Evolutionary conservation across 2,329 filamentous ascomycete genomes (phyloP).

Genomic region (Elsinoe perseae): DNA sequence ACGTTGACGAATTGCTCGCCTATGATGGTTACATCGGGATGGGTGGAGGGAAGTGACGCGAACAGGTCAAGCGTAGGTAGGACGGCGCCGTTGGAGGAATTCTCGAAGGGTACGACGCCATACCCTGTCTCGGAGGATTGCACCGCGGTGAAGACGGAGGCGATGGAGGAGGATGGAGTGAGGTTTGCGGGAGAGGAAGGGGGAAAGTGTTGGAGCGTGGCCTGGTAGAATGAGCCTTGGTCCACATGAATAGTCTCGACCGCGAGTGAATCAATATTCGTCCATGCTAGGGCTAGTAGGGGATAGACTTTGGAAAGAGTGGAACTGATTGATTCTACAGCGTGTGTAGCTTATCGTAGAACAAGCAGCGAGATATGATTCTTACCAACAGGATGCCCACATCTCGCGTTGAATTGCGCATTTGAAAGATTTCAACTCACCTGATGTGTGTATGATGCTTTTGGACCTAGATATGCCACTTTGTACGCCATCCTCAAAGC

Average conservation of each 20-base stretch:
- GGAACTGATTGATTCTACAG: too few relatives aligned
- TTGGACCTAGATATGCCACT: constrained; percentile 55
- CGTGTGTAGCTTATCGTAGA: too few relatives aligned
- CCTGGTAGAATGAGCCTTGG: constrained; percentile 33
- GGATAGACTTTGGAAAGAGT: neutral
- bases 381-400: too few relatives aligned
- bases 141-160: constrained; percentile 71
- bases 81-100: constrained; percentile 89
- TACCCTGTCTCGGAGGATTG: constrained; percentile 57
- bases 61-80: constrained; percentile 84
- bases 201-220: constrained; percentile 36
- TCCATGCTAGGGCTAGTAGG: neutral
- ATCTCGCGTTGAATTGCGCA: too few relatives aligned
- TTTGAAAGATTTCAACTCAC: constrained; percentile 24
- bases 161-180: constrained; percentile 40
- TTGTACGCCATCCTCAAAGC: constrained; percentile 35
- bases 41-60: constrained; percentile 60
- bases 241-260: neutral
- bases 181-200: constrained; percentile 24
- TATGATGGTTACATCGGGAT: constrained; percentile 64
- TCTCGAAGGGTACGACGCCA: constrained; percentile 90
- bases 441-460: constrained; percentile 63
- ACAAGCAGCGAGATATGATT: too few relatives aligned
- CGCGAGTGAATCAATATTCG: too few relatives aligned
- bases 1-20: constrained; percentile 82